Evolutionary conservation across 176 grass and related monocot genomes (phyloP), one percentile per base, ranked within the genome.

Genomic region (Carex parvula): DNA sequence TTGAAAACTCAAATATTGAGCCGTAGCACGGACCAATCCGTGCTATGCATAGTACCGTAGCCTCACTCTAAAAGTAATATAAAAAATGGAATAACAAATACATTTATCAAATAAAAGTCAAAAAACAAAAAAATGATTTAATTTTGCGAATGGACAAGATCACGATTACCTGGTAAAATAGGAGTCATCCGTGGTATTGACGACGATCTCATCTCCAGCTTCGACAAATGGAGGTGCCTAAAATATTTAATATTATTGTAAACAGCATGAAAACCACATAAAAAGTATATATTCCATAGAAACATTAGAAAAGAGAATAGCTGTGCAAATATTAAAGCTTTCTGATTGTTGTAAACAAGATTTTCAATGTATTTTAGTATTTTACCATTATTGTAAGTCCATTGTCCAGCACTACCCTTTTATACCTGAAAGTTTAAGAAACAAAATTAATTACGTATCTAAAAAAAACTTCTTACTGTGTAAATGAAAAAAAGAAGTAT

Each of bases 381-480:
- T 90, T 94, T 91, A 97, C 95, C 88, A 91, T 90, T 66, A 97
- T 87, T 17, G 89, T 91, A 85, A 94, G 92, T 29, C 95, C 95
- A 88, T 97, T 97, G 81, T 97, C 92, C 72, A 97, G 72, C 74
- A 97, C 14, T 41, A 97, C 92, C 79, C 87, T 94, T 87, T 97
- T 97, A 89, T 94, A 97, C 88, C 95, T 97, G 90, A 79, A 86
- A 42, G 18, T 85, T 80, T 60, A 89, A 77, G 17, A 83, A 62
- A 76, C 63, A 84, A 81, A 46, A 63, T 50, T 32, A 64, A 32
- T 81, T 81, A 55, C 2, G 16, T 57, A 4, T 56, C 44, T 11
- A n/a, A 1, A 56, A 56, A 29, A 78, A 26, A 54, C 3, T 78
- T 55, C 20, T 78, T 32, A 78, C 73, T 50, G 4, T 54, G 13